Evolutionary conservation across 2,329 filamentous ascomycete species (phyloP).

Genomic region (Xylaria sp.): DNA sequence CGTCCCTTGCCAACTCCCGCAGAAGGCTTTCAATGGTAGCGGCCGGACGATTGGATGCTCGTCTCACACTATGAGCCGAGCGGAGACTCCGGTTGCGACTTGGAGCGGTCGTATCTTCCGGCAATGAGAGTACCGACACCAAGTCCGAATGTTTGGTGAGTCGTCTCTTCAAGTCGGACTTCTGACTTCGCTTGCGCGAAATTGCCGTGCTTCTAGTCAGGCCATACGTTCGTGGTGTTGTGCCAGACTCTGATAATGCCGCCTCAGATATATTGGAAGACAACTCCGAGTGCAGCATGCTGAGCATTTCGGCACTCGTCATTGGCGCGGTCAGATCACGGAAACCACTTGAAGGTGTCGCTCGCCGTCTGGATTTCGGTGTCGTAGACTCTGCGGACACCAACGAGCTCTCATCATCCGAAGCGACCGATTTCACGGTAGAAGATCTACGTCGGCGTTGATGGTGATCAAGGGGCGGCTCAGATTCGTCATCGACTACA

Average conservation of each 20-base stretch:
- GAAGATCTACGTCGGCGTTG: slow-evolving; percentile 31
- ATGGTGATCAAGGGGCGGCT: slow-evolving; percentile 27
- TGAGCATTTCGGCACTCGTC: slow-evolving; percentile 44
- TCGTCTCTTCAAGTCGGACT: slow-evolving; percentile 60
- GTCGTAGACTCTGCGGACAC: slow-evolving; percentile 29
- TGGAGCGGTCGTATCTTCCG: slow-evolving; percentile 50
- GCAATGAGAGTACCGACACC: slow-evolving; percentile 82
- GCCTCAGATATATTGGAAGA: slow-evolving; percentile 46
- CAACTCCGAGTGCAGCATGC: slow-evolving; percentile 44
- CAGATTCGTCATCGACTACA: slow-evolving; percentile 28
- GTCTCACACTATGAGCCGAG: slow-evolving; percentile 73
- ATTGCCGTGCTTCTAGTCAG: slow-evolving; percentile 43
- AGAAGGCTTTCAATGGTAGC: slow-evolving; percentile 72
- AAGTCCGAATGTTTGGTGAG: slow-evolving; percentile 90
- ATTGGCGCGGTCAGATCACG: slow-evolving; percentile 55
- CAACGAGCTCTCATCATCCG: slow-evolving; percentile 32
- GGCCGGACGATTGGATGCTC: slow-evolving; percentile 60
- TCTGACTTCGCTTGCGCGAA: slow-evolving; percentile 44
- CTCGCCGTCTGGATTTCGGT: slow-evolving; percentile 29
- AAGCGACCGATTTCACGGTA: slow-evolving; percentile 31
- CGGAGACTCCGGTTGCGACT: slow-evolving; percentile 63
- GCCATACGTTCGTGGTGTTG: slow-evolving; percentile 47
- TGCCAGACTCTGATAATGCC: slow-evolving; percentile 48
- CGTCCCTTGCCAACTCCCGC: slow-evolving; percentile 74
- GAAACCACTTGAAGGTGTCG: slow-evolving; percentile 51